Evolutionary conservation across 2,329 filamentous ascomycete species (phyloP), one percentile per base, ranked within the genome.

Genomic region (Paraconiothyrium brasiliense): DNA sequence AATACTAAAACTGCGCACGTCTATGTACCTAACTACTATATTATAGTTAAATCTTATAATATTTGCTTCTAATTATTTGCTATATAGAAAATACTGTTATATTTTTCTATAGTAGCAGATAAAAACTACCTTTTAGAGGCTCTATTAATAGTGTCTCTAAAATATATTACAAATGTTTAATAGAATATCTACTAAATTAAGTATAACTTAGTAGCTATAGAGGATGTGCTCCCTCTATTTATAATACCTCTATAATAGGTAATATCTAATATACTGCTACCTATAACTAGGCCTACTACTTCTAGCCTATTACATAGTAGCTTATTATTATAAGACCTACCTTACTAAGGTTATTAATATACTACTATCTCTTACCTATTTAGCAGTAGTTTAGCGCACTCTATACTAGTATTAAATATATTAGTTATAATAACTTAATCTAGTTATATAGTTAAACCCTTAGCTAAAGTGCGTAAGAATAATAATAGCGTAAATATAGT

Each of bases 1-100:
- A 54, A 58, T 34, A 56, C 24, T 24, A 63, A 54, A 34, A 54
- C 46, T n/a, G 24, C 32, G 1, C 13, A 43, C 8, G 27, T 63
- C 14, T 63, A 57, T 27, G 32, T 63, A 20, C 61, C 51, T 46
- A 32, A 22, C 1, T 14, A 47, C 0, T 30, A 57, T 27, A 32
- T 37, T 20, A 37, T 59, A 27, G 2, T 63, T 30, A 30, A 30
- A 6, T 3, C 27, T 3, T 6, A 6, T 30, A 30, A 30, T 6
- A 6, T 30, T 30, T 3, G 6, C 3, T 30, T 30, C 27, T n/a
- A 59, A 39, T 57, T 47, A 11, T 48, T 48, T 39, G 46, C n/a
- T n/a, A n/a, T n/a, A n/a, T n/a, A n/a, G n/a, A n/a, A n/a, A n/a
- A n/a, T n/a, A n/a, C n/a, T n/a, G n/a, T n/a, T n/a, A n/a, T n/a